phyloP scores from a whole-genome alignment of 768 basidiomycete genomes.

The Amanita rubescens region DNA sequence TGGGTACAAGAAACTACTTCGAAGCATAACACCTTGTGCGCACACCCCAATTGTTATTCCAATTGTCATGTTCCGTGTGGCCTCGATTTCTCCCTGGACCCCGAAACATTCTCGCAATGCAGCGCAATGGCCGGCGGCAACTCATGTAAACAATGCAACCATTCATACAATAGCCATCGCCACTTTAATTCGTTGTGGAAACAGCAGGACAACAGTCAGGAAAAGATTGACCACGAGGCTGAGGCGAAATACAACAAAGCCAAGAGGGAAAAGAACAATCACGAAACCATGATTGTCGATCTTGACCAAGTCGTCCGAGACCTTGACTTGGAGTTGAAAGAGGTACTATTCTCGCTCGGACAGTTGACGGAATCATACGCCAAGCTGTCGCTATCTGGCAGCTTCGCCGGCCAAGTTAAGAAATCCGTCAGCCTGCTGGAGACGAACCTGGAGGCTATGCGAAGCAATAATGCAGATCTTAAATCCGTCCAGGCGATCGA shows the following conservation, averaged over 20 bases:
- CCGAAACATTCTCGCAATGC: not conserved
- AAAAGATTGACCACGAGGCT: conserved; percentile 8
- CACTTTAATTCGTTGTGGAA: conserved; percentile 9
- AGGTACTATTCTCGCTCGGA: not conserved
- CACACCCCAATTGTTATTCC: conserved; percentile 8
- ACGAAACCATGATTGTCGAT: too few relatives aligned
- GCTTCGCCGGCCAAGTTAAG: conserved; percentile 3
- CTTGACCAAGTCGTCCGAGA: too few relatives aligned
- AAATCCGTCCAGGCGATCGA: not conserved
- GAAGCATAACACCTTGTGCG: conserved; percentile 9
- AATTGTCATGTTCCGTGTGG: conserved; percentile 11
- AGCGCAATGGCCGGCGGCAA: not conserved
- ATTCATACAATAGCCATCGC: conserved; percentile 9
- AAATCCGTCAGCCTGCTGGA: not conserved
- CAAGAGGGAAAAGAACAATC: not conserved
- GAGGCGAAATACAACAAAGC: conserved; percentile 10
- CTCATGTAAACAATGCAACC: conserved; percentile 10
- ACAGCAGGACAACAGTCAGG: conserved; percentile 1
- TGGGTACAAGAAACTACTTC: not conserved
- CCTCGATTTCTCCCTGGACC: conserved; percentile 12
- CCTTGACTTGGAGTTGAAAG: not conserved
- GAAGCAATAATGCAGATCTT: not conserved
- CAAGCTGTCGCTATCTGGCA: conserved; percentile 1
- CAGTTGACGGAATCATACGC: not conserved
- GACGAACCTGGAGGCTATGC: conserved; percentile 2